Conservation (phyloP, 2,329 filamentous ascomycete species). For the Stachybotrys elegans region DNA sequence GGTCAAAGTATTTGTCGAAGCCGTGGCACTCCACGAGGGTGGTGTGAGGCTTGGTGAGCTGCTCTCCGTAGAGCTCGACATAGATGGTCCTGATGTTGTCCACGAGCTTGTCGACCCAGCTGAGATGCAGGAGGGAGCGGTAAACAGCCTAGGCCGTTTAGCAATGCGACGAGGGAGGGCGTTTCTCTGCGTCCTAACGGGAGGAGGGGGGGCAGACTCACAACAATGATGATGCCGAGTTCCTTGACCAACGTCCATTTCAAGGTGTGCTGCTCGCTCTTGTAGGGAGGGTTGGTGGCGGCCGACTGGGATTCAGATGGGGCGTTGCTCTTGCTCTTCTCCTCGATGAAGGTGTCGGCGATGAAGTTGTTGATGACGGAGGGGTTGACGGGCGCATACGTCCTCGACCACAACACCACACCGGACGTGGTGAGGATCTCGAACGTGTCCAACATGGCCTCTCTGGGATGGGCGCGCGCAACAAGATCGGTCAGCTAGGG, state of each 20-base stretch:
- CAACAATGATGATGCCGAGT: conserved; percentile 90
- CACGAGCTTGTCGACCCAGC: conserved; percentile 94
- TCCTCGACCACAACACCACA: conserved; percentile 93
- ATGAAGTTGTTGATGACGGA: conserved; percentile 92
- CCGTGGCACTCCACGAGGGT: conserved; percentile 71
- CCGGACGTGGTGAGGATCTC: conserved; percentile 95
- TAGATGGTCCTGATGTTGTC: conserved; percentile 94
- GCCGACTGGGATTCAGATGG: conserved; percentile 56
- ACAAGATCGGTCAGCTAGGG: too few relatives aligned
- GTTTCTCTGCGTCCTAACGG: too few relatives aligned
- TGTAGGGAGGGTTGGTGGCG: conserved; percentile 68
- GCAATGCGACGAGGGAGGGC: too few relatives aligned
- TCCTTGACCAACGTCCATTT: conserved; percentile 95
- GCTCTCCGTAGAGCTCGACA: conserved; percentile 80
- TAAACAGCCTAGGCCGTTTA: conserved; percentile 99
- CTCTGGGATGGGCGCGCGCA: conserved; percentile 5
- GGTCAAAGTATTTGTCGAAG: conserved; percentile 92
- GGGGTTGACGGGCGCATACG: conserved; percentile 73
- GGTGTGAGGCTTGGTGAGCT: conserved; percentile 75
- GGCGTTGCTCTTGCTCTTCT: conserved; percentile 63
- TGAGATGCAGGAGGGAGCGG: conserved; percentile 87
- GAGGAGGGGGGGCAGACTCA: conserved; percentile 28
- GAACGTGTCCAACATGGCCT: conserved; percentile 85
- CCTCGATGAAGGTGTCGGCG: conserved; percentile 95
- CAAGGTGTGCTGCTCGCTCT: conserved; percentile 87